Evolutionary conservation across 2,329 filamentous ascomycete genomes (phyloP), one percentile per base, ranked within the genome.

Genomic region (Penicillium sp.): DNA sequence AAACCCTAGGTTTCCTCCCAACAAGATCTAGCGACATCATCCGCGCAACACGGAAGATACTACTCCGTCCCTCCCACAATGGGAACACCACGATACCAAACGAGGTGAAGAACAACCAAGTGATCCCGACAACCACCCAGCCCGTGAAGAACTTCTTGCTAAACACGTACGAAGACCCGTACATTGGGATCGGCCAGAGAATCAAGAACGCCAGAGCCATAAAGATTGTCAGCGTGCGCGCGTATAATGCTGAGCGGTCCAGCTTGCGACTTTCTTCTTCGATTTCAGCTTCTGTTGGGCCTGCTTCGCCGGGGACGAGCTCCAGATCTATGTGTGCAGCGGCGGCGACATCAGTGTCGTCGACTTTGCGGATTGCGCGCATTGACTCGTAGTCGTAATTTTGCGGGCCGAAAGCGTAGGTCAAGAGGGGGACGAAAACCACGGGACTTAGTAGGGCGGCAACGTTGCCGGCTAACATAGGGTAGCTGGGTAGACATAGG

Each of bases 181-280:
- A 95, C 82, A 95, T 84, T 1, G 90, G 90, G 80, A 95, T 92
- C 0, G 91, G 90, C 89, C 90, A 95, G 13, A 95, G 79, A 2
- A 95, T 77, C 0, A 95, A 74, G 48, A 95, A 75, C 0, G 82
- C 78, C 0, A 95, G 53, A 0, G 88, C 87, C 73, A 89, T 76
- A 56, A 79, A 68, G 9, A 82, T 74, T 0, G 84, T 88, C 54
- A 82, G 66, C 28, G 71, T 74, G 42, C 80, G 75, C 0, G 81
- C 79, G 61, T 81, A 80, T 5, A 72, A 53, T 6, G 79, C 79
- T 0, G 81, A 78, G 22, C 73, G 75, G 52, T 77, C 74, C 27
- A 85, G 71, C 56, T 79, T 78, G 14, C 64, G 66, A 52, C 77
- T 73, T 67, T 77, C 74, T 8, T 68, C 69, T 25, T 69, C 70